Percentiles rank a stretch among this genome's conserved stretches.
Evolutionary conservation across 177 flowering plant species (phyloP).

Genomic region (Vitis hybrid): DNA sequence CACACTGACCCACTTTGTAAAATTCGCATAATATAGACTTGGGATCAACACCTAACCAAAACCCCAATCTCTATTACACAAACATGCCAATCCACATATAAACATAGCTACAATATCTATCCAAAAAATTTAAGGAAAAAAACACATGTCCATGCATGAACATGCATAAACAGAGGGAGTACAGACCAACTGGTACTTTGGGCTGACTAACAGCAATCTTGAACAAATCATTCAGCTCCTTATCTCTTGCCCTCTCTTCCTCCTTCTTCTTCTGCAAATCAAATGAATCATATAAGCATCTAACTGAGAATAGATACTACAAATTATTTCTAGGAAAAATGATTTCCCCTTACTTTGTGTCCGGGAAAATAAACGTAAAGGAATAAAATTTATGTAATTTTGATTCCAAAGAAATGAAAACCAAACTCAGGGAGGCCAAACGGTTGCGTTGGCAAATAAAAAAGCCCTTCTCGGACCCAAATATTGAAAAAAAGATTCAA

Average conservation of each 20-base stretch:
- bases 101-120: neutral
- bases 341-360: neutral
- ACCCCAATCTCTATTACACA: constrained; percentile 3
- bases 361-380: neutral
- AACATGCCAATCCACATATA: neutral
- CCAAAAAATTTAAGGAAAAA: neutral
- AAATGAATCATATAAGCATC: neutral
- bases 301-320: neutral
- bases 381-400: neutral
- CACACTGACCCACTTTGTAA: constrained; percentile 45
- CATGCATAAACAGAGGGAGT: neutral
- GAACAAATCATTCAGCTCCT: constrained; percentile 88
- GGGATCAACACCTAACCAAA: constrained; percentile 52
- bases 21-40: constrained; percentile 50
- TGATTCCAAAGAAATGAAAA: too few relatives aligned
- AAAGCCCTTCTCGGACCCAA: too few relatives aligned
- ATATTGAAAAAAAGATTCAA: too few relatives aligned
- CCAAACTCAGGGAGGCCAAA: too few relatives aligned
- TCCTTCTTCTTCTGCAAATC: constrained; percentile 89
- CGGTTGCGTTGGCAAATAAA: too few relatives aligned
- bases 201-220: constrained; percentile 95
- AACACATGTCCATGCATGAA: neutral
- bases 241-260: constrained; percentile 90
- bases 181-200: constrained; percentile 87
- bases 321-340: too few relatives aligned